Evolutionary conservation across 768 basidiomycete genomes (phyloP), one percentile per base, ranked within the genome.

Genomic region (Trametes gibbosa): DNA sequence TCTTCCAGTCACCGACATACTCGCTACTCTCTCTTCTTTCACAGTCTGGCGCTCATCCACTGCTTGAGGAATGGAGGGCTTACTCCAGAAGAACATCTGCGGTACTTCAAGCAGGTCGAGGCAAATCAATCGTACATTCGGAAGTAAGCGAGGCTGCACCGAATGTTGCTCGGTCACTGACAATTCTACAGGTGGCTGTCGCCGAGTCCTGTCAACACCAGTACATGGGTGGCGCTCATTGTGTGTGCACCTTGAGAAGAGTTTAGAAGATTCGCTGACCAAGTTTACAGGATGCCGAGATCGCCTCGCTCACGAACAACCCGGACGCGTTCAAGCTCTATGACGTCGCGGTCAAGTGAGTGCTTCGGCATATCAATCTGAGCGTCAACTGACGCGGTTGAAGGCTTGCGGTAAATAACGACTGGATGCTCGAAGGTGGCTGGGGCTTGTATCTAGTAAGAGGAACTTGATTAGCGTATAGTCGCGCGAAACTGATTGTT

Each of bases 361-460:
- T 66, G 17, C 53, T 7, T 12, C 34, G 16, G 27, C 13, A 14
- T 13, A 25, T 23, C 12, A 21, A 7, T 19, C 24, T 42, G 10
- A 51, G 43, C 21, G 10, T 32, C 10, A 4, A 32, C 37, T 61
- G 27, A 53, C 6, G 9, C 23, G 53, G 7, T 8, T n/a, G 37
- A 49, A 87, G 86, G 61, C 76, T 86, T 27, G 82, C 86, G 4
- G 78, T 83, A 13, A 83, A 84, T 62, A 82, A 87, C 55, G 84
- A 86, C 58, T 90, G 87, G 87, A 69, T 83, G 8, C 74, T 86
- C 50, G 88, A 90, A 69, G 87, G 89, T 70, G 88, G 84, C 8
- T 86, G 83, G 81, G 84, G 79, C 17, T 70, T 87, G 27, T 89
- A 80, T 65, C 72, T 90, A 65, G 86, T 87, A 48, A 45, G 68